Evolutionary conservation across 345 rosid species (phyloP), one percentile per base, ranked within the genome.

Genomic region (Eutrema heterophyllum): DNA sequence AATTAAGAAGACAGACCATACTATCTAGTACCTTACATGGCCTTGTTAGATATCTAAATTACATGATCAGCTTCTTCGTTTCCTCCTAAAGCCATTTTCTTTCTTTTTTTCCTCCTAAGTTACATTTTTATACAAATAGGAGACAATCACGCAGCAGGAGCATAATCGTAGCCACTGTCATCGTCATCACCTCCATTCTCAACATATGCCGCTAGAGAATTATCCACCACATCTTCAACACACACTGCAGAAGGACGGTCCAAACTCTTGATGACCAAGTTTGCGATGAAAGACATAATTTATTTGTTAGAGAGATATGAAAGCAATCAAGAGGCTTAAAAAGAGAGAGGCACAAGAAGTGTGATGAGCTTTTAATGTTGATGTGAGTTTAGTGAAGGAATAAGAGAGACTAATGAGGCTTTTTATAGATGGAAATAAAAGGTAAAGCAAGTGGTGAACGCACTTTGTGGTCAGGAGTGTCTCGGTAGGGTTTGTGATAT

Each of bases 101-200:
- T 21, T 21, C 24, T 21, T 21, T 21, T 18, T 57, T 45, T 9
- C 16, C 36, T 18, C 45, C 39, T 53, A 72, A 24, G 14, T 43
- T 63, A 33, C 38, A 72, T 10, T 10, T 7, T 4, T 36, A 46
- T 36, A 59, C 59, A 48, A 40, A 12, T 5, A 49, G 39, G 30
- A 59, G 38, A 51, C 21, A 18, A 54, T 76, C 64, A 76, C 10
- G 73, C 79, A 57, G 73, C 79, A 6, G 73, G 79, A 67, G 73
- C 73, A 51, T 75, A 68, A 75, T 75, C 79, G 3, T 59, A 75
- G 49, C 46, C 68, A 75, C 56, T 33, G 11, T 75, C 79, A 15
- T 75, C 79, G 21, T 75, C 79, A 30, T 75, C 79, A 21, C 79
- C 79, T 18, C 68, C 79, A 60, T 75, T 67, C 52, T 75, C 79